Evolutionary conservation across 2,329 filamentous ascomycete genomes (phyloP).

Genomic region (Fusarium brevicatenulatum): DNA sequence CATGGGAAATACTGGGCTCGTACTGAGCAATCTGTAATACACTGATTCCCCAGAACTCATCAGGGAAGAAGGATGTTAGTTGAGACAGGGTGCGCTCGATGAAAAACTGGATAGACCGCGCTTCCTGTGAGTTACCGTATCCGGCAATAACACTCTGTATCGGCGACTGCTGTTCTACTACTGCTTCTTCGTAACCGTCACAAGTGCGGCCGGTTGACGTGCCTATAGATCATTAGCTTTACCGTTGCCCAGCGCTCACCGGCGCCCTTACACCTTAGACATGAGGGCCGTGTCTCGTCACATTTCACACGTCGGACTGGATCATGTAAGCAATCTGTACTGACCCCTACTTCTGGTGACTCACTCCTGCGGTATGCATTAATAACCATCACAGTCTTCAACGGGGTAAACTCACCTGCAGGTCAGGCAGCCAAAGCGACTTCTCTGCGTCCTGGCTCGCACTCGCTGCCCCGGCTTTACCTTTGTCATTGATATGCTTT

Average conservation of each 20-base stretch:
- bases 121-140: not conserved
- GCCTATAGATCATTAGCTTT: not conserved
- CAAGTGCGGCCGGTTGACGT: not conserved
- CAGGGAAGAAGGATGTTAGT: not conserved
- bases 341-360: not conserved
- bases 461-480: not conserved
- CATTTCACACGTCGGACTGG: not conserved
- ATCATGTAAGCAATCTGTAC: not conserved
- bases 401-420: not conserved
- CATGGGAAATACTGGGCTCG: not conserved
- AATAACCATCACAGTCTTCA: not conserved
- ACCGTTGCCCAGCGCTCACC: not conserved
- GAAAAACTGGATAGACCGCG: not conserved
- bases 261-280: not conserved
- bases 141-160: not conserved
- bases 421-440: not conserved
- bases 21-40: not conserved
- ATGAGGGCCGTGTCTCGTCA: not conserved
- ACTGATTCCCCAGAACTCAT: not conserved
- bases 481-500: not conserved
- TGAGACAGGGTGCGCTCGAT: not conserved
- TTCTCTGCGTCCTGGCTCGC: not conserved
- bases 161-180: fast-evolving
- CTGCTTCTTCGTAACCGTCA: not conserved
- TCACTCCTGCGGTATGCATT: not conserved